Percentiles rank a stretch among this genome's conserved stretches.
Conservation (phyloP, 2,329 filamentous ascomycete genomes). For the Pseudofabraea citricarpa region DNA sequence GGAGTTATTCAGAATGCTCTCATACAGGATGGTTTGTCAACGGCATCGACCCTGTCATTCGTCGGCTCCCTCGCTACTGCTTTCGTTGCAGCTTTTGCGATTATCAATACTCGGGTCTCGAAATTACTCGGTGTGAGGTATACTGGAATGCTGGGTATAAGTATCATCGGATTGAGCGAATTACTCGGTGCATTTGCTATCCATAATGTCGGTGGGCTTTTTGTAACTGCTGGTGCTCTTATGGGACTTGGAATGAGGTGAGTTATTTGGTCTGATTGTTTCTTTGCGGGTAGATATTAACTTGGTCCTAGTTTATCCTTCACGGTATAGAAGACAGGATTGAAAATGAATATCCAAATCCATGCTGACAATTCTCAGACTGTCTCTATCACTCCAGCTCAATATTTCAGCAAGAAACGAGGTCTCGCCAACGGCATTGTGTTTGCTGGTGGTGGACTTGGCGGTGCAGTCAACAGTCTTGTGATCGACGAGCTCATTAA, state of each 20-base stretch:
- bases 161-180: constrained; percentile 43
- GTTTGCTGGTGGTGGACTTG: constrained; percentile 49
- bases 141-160: constrained; percentile 43
- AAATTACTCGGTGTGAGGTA: constrained; percentile 41
- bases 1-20: constrained; percentile 55
- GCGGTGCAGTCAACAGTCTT: constrained; percentile 48
- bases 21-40: constrained; percentile 41
- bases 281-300: too few relatives aligned
- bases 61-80: constrained; percentile 49
- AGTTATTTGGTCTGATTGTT: too few relatives aligned
- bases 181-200: constrained; percentile 42
- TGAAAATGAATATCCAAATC: background rate
- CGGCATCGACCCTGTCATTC: constrained; percentile 50
- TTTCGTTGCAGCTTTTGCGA: constrained; percentile 45
- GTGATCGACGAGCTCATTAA: constrained; percentile 43
- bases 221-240: constrained; percentile 42
- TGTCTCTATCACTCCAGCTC: constrained; percentile 42
- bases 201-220: constrained; percentile 40
- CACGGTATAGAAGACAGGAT: background rate
- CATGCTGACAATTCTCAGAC: constrained; percentile 30
- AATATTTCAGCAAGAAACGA: constrained; percentile 49
- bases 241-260: constrained; percentile 39
- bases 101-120: constrained; percentile 48
- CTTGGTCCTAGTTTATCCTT: too few relatives aligned
- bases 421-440: constrained; percentile 52